Percentiles rank a stretch among this genome's conserved stretches.
Conservation (phyloP, 202 grass and related monocot species). For the Panicum virgatum region DNA sequence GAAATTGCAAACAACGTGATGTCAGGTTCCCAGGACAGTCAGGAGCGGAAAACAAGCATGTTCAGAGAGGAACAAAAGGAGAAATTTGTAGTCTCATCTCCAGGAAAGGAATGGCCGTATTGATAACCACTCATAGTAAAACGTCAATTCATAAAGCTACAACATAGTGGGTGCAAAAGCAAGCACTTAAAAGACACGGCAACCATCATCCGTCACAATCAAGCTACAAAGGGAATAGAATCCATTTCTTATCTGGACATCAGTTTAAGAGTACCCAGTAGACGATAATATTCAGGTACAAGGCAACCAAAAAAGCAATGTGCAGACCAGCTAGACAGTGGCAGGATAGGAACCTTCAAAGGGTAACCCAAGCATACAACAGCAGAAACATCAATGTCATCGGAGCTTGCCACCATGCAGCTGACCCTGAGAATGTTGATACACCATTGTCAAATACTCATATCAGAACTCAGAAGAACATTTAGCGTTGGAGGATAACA, state of each 20-base stretch:
- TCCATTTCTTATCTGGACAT: background rate
- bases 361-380: constrained; percentile 95
- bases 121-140: background rate
- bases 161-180: background rate
- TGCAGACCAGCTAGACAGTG: background rate
- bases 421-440: constrained; percentile 58
- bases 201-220: background rate
- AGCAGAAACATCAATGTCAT: constrained; percentile 49
- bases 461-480: background rate
- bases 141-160: background rate
- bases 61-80: background rate
- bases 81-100: background rate
- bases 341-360: constrained; percentile 53
- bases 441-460: constrained; percentile 5
- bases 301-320: background rate
- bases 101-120: background rate
- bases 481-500: background rate
- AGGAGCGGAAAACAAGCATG: background rate
- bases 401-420: constrained; percentile 69
- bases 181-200: background rate
- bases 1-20: background rate
- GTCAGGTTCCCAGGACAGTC: background rate
- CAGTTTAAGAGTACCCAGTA: background rate
- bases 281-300: background rate
- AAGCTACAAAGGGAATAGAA: background rate